Evolutionary conservation across 2,329 filamentous ascomycete species (phyloP), one percentile per base, ranked within the genome.

Genomic region (Pezicula radicicola): DNA sequence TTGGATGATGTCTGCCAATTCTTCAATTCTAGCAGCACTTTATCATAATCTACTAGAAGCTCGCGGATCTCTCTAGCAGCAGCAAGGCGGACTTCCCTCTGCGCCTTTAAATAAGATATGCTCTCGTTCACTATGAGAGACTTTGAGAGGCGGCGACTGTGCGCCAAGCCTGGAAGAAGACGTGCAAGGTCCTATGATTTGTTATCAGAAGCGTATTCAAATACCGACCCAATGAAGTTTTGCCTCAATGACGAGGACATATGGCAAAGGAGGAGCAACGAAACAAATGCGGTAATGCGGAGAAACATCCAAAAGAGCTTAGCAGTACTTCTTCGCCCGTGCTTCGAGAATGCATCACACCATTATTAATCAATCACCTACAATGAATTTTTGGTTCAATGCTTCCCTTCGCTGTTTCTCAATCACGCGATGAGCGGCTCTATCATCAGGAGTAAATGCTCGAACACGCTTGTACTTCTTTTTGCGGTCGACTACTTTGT

Each of bases 81-180:
- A 28, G 50, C 46, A 10, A 58, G 37, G 10, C 55, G 53, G 5
- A 54, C 28, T 16, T 55, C 27, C 8, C 57, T 39, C 35, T 59
- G 59, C n/a, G 41, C 21, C 33, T 55, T 55, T 33, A 56, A 53
- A 10, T 55, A 55, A 2, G 47, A 45, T n/a, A 61, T 57, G 43
- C 60, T 61, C 19, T 61, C 57, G 33, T 60, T 53, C 13, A 62
- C 55, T 41, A 62, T 62, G 47, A 60, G 50, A 13, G 57, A 53
- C 40, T 62, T 62, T 43, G 59, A 62, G n/a, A 62, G 54, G 10
- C 59, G 60, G 21, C 56, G 49, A 8, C 52, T 55, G 6, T 45
- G 37, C 10, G 51, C 55, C 18, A 62, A 41, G 12, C 49, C 50
- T 19, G 60, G 60, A 42, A 62, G 48, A 6, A 57, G 59, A 18